Evolutionary conservation across 176 grass and related monocot genomes (phyloP), one percentile per base, ranked within the genome.

Genomic region (Cenchrus americanus): DNA sequence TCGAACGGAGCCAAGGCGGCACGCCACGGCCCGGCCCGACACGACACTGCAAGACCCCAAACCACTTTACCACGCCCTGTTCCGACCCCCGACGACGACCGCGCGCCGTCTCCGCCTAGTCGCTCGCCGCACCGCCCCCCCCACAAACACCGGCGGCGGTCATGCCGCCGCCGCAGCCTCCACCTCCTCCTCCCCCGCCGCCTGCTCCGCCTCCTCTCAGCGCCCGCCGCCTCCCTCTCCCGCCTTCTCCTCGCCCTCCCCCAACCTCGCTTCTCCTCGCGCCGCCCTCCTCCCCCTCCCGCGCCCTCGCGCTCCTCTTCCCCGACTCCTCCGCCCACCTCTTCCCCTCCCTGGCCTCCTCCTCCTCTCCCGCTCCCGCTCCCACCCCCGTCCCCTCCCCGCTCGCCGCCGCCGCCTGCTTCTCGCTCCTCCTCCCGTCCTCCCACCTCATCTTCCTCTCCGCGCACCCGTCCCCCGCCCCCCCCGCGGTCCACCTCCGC

Each of bases 401-500:
- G 58, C 93, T 90, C 66, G 86, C 86, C 27, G 91, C 85, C 69
- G 90, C 91, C 27, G 87, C 85, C 81, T 89, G 62, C 86, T 87
- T 87, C 62, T 83, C 58, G 37, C 90, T 81, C 73, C 72, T 73
- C 50, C 90, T 90, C 43, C 87, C 92, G 17, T 88, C 84, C 66
- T 85, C 93, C 55, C 84, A 67, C 75, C 78, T 76, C 66, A 40
- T 90, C 71, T 78, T 87, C 89, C 85, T 87, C 69, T 84, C 88
- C 58, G 93, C 80, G 59, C 79, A 90, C 68, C 90, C 91, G 15
- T 83, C 81, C 73, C 89, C 87, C n/a, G 30, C 70, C 89, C 83
- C 88, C 65, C 80, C 87, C 1, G 75, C 83, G 32, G 19, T 87
- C 88, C 96, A 88, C 85, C 85, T 95, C 62, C 87, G 96, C 81